Evolutionary conservation across 1,284 basidiomycete genomes (phyloP).

Genomic region (Papiliotrema terrestris): DNA sequence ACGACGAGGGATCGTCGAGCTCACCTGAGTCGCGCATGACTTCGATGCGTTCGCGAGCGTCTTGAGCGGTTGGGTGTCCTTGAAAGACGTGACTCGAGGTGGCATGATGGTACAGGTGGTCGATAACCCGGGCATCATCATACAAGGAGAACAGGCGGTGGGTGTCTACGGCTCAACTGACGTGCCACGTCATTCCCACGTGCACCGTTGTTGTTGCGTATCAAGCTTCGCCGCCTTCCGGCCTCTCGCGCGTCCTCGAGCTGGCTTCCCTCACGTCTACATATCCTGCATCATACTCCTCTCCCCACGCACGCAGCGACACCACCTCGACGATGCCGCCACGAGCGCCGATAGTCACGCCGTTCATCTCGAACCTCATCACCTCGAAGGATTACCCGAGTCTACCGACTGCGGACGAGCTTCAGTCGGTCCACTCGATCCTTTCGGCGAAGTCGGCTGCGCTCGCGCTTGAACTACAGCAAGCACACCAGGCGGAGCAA

Average conservation of each 20-base stretch:
- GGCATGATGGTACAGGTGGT: conserved; percentile 12
- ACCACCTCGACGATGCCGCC: conserved; percentile 1
- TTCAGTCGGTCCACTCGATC: conserved; percentile 62
- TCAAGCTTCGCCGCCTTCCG: neutral
- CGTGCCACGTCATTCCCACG: neutral
- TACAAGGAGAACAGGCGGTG: neutral
- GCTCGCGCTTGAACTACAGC: conserved; percentile 42
- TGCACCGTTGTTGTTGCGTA: too few species aligned
- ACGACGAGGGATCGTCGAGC: neutral
- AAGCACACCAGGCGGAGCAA: too few species aligned
- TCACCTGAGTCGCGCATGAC: conserved; percentile 42
- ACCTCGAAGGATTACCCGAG: conserved; percentile 44
- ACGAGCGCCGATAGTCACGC: conserved; percentile 14
- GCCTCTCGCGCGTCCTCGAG: neutral
- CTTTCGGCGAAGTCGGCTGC: conserved; percentile 66
- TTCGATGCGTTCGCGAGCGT: conserved; percentile 40
- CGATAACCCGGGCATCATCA: neutral
- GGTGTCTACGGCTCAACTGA: neutral
- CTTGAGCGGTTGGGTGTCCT: conserved; percentile 43
- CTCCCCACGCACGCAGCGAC: neutral
- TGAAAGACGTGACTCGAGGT: conserved; percentile 28
- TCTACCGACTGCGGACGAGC: conserved; percentile 67
- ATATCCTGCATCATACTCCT: neutral
- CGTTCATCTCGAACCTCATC: conserved; percentile 30
- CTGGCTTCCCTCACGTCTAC: too few species aligned